Evolutionary conservation across 2,329 filamentous ascomycete genomes (phyloP), one percentile per base, ranked within the genome.

Genomic region (Balansia obtecta): DNA sequence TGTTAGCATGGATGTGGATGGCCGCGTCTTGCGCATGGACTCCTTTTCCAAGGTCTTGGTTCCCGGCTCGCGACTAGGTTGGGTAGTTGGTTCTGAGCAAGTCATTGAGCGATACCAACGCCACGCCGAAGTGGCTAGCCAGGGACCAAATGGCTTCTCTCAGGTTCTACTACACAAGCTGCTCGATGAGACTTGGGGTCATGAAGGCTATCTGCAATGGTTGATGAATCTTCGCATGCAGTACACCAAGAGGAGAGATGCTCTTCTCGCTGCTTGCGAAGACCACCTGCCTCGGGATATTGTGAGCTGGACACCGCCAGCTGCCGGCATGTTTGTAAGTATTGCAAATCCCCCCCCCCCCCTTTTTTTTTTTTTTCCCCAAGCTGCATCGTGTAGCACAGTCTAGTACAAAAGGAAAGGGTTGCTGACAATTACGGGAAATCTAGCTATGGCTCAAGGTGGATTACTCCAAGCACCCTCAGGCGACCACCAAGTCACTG

Each of bases 111-210:
- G 86, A 39, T 95, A 88, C 67, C 74, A 83, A 54, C 83, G 86
- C 43, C 88, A 94, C 67, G 83, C 83, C 56, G 93, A 98, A 67
- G 80, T 85, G 20, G 85, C 82, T 39, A 88, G 83, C 44, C 93
- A 98, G 63, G 88, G 87, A 16, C 89, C 93, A 0, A 83, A 80
- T 51, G 93, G 93, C 42, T 79, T 95, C 60, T 82, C 86, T 0
- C 91, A 97, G 69, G 72, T 93, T 20, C 73, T 91, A 9, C 70
- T 97, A 50, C 90, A 86, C 71, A 94, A 95, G 69, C 73, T 98
- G 20, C 74, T 98, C 2, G 93, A 98, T 56, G 88, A 95, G 67
- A 82, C 83, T 46, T 98, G 93, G 93, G 93, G 91, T 22, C 93
- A 98, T 61, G 76, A 80, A 41, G 90, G 90, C 1, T 98, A 94